phyloP scores from a whole-genome alignment of 2,329 filamentous ascomycete species.

The Exophiala lecanii-corni region DNA sequence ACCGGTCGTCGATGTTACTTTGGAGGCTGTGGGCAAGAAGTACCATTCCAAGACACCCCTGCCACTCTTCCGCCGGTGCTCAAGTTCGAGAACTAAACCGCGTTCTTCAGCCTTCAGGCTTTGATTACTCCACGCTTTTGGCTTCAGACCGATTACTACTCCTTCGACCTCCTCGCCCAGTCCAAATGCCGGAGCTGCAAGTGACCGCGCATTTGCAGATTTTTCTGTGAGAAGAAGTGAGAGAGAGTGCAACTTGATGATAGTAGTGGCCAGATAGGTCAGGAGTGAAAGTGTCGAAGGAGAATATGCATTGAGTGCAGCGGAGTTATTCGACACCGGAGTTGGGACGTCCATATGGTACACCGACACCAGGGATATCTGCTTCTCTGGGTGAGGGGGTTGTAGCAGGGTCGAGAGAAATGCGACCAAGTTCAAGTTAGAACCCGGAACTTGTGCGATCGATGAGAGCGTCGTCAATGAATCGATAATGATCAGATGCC shows the following conservation, averaged over 20 bases:
- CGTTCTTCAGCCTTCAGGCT: slow-evolving; percentile 29
- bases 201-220: slow-evolving; percentile 69
- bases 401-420: slow-evolving; percentile 68
- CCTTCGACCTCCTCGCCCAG: slow-evolving; percentile 74
- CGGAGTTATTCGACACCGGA: slow-evolving; percentile 30
- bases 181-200: slow-evolving; percentile 73
- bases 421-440: slow-evolving; percentile 51
- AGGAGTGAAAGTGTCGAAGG: slow-evolving; percentile 69
- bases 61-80: slow-evolving; percentile 78
- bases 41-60: slow-evolving; percentile 69
- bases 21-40: slow-evolving; percentile 42
- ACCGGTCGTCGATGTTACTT: slow-evolving; percentile 33
- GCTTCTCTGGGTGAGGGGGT: slow-evolving; percentile 40
- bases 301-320: slow-evolving; percentile 39
- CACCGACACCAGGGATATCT: slow-evolving; percentile 67
- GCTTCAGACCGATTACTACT: slow-evolving; percentile 61
- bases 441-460: slow-evolving; percentile 11
- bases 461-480: slow-evolving; percentile 17
- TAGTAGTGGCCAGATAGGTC: slow-evolving; percentile 80
- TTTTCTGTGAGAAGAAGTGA: slow-evolving; percentile 69
- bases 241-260: slow-evolving; percentile 69
- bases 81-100: slow-evolving; percentile 74
- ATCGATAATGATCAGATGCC: slow-evolving; percentile 23
- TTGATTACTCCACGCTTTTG: slow-evolving; percentile 2
- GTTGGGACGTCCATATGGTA: slow-evolving; percentile 77